Conservation (phyloP, 2,329 filamentous ascomycete genomes). For the Aspergillus hortae region DNA sequence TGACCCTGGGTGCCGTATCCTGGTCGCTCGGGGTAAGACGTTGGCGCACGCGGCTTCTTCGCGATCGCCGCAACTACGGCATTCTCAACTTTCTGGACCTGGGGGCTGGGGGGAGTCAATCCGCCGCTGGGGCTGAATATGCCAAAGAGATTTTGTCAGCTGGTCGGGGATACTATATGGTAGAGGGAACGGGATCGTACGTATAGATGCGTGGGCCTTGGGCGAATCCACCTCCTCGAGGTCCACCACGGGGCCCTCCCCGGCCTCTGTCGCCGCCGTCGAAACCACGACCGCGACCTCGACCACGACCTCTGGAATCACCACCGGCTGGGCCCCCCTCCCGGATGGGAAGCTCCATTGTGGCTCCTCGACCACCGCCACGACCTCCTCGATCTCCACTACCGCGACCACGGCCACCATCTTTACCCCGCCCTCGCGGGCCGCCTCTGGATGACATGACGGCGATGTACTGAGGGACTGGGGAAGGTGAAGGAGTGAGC, state of each 20-base stretch:
- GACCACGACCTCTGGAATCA: constrained; percentile 18
- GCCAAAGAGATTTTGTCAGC: not conserved
- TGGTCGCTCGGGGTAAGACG: constrained; percentile 32
- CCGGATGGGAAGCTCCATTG: constrained; percentile 21
- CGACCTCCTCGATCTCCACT: constrained; percentile 17
- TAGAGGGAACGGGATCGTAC: constrained; percentile 18
- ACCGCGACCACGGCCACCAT: constrained; percentile 13
- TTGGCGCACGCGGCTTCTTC: constrained; percentile 13
- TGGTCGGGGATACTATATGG: not conserved
- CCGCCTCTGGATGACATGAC: constrained; percentile 17
- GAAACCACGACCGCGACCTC: constrained; percentile 14
- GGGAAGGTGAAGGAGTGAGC: not conserved
- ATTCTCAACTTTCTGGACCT: constrained; percentile 27
- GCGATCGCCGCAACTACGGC: constrained; percentile 22
- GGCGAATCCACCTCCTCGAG: constrained; percentile 11
- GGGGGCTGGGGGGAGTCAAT: constrained; percentile 17
- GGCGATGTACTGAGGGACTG: not conserved
- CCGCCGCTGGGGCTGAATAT: constrained; percentile 19
- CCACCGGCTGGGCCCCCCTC: constrained; percentile 8
- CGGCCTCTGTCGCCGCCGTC: constrained; percentile 8
- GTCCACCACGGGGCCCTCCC: constrained; percentile 1
- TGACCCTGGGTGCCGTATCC: constrained; percentile 35
- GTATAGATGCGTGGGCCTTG: constrained; percentile 25
- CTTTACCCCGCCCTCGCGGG: constrained; percentile 14
- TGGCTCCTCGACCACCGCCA: constrained; percentile 23